These are phyloP conservation scores for Dothideomycetes sp. DNA, from an alignment of 2,329 filamentous ascomycete species.

Conservation along the genomic window DNA sequence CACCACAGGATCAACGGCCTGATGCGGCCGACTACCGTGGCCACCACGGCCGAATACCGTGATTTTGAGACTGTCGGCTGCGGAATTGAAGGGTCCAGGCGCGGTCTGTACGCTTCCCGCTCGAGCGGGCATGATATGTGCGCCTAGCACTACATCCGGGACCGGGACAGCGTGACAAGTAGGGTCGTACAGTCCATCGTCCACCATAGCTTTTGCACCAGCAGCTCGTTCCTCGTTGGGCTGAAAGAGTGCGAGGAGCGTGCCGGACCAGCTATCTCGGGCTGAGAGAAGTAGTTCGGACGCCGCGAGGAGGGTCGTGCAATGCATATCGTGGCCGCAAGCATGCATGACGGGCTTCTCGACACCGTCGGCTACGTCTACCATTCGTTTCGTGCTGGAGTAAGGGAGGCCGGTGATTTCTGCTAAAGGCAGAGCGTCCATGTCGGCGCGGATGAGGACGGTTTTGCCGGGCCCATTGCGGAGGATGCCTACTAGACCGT, in stretches of 20 bases:
- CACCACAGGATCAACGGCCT: conserved; percentile 46
- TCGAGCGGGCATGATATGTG: conserved; percentile 42
- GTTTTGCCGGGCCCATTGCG: conserved; percentile 33
- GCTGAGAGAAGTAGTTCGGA: conserved; percentile 37
- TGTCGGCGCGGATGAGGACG: conserved; percentile 50
- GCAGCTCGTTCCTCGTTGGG: conserved; percentile 54
- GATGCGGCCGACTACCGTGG: conserved; percentile 46
- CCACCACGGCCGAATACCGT: conserved; percentile 49
- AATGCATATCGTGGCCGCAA: conserved; percentile 58
- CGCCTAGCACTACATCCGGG: conserved; percentile 47
- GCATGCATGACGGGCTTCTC: conserved; percentile 54
- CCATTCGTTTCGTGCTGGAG: conserved; percentile 36
- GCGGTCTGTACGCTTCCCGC: conserved; percentile 30
- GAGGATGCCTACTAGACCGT: conserved; percentile 47
- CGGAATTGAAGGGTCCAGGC: conserved; percentile 28
- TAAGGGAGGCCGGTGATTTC: conserved; percentile 47
- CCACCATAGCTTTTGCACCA: conserved; percentile 53
- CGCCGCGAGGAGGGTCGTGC: conserved; percentile 46
- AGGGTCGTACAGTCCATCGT: conserved; percentile 44
- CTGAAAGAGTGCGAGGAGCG: conserved; percentile 54
- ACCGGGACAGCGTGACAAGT: conserved; percentile 30
- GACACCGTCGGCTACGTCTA: conserved; percentile 33
- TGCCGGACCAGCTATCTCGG: conserved; percentile 47
- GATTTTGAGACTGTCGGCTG: conserved; percentile 32
- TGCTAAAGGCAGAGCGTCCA: conserved; percentile 48